Base-by-base conservation (phyloP, 345 rosid species). In the Populus nigra region DNA sequence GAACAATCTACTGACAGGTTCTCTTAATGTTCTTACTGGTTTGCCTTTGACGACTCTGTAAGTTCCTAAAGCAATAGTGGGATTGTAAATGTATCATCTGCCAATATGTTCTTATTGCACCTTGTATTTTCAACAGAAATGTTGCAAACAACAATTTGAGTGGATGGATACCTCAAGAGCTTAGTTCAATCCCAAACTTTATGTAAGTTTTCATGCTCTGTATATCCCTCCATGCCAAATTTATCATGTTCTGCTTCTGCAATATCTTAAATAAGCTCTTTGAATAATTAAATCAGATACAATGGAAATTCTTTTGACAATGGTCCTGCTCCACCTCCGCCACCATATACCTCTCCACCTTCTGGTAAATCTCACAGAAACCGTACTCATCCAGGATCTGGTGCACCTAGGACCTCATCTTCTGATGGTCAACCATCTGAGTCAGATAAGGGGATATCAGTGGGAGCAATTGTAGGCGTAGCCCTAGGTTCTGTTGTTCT, bases 101-200 rank as follows among this genome's bases (percentile, higher is more conserved):
- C 17, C 18, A 17, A 20, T 62, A 13, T 71, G 68, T 65, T 75
- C 84, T 86, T 50, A 82, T 69, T 47, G 61, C 49, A 57, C 2
- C 61, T 45, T 36, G 17, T 62, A 38, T 79, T 83, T 61, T 81
- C 79, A 33, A 81, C 91, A 96, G 99, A 79, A 92, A 96, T 81
- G 97, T 96, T 43, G 98, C 99, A 35, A 89, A 92, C 81, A 96
- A 96, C 79, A 79, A 89, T 71, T 96, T 96, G 78, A 90, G 76
- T 77, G 99, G 99, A 75, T 91, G 96, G 93, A 91, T 96, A 83
- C 97, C 98, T 53, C 83, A 20, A 78, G 97, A 92, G 83, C 88
- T 96, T 82, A 85, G 65, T 79, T 90, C 93, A 65, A 77, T 92
- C 76, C 85, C 75, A 41, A 91, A 83, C 59, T 91, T 94, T 79